Evolutionary conservation across 2,329 filamentous ascomycete genomes (phyloP).

Genomic region (Emericellopsis cladophorae): DNA sequence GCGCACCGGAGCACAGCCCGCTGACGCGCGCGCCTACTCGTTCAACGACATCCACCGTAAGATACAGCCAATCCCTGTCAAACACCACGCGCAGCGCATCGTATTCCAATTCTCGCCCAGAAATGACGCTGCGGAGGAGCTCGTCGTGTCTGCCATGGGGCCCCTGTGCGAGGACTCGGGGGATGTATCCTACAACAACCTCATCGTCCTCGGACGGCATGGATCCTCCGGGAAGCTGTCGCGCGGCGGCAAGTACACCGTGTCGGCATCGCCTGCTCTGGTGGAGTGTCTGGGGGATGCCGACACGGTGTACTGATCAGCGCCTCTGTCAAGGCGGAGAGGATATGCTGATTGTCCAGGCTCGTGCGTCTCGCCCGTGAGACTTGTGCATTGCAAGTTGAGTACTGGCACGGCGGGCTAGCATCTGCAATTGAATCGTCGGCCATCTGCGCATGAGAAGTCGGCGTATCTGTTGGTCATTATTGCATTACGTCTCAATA

Average conservation of each 20-base stretch:
- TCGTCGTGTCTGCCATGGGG: conserved; percentile 1
- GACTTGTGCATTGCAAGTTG: too few species aligned
- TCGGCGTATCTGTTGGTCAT: too few species aligned
- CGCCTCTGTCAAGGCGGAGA: conserved; percentile 12
- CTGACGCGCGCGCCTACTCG: conserved; percentile 43
- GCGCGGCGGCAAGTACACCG: conserved; percentile 10
- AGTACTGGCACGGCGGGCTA: too few species aligned
- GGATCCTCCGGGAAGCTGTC: conserved; percentile 8
- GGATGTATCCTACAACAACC: conserved; percentile 11
- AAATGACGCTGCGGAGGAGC: conserved; percentile 7
- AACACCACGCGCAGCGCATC: conserved; percentile 65
- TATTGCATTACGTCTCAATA: too few species aligned
- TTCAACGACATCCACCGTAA: conserved; percentile 44
- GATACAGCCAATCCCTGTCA: conserved; percentile 41
- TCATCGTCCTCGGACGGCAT: conserved; percentile 12
- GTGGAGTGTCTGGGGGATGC: conserved; percentile 10
- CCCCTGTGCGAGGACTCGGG: conserved; percentile 8
- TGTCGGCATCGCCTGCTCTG: conserved; percentile 13
- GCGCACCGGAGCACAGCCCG: conserved; percentile 21
- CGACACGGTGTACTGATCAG: conserved; percentile 7
- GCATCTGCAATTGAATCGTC: too few species aligned
- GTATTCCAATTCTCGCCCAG: conserved; percentile 60
- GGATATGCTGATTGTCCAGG: conserved; percentile 12
- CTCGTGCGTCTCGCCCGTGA: not conserved
- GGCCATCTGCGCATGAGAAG: too few species aligned